phyloP scores from a whole-genome alignment of 2,329 filamentous ascomycete genomes.

The Bisporella sp. region DNA sequence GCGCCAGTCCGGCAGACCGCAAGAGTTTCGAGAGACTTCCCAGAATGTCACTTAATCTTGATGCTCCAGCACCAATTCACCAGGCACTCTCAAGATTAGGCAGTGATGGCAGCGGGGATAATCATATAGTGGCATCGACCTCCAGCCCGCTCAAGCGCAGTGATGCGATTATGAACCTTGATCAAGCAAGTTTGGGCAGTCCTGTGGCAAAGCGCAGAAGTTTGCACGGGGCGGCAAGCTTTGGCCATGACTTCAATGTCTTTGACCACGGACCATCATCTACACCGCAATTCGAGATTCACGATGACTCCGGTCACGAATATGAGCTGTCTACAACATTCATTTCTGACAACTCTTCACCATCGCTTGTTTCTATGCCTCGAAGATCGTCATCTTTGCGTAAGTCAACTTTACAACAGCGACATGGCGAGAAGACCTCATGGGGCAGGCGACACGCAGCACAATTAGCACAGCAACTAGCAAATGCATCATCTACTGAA shows the following conservation, averaged over 20 bases:
- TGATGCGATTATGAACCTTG: slow-evolving; percentile 83
- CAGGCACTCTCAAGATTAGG: slow-evolving; percentile 42
- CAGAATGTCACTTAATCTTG: slow-evolving; percentile 40
- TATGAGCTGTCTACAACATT: slow-evolving; percentile 43
- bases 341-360: slow-evolving; percentile 19
- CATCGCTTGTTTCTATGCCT: slow-evolving; percentile 42
- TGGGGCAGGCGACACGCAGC: slow-evolving; percentile 54
- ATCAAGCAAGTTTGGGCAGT: slow-evolving; percentile 70
- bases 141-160: slow-evolving; percentile 87
- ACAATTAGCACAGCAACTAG: slow-evolving; percentile 28
- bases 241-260: slow-evolving; percentile 60
- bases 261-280: slow-evolving; percentile 56
- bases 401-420: slow-evolving; percentile 82
- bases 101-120: slow-evolving; percentile 35
- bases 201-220: slow-evolving; percentile 89
- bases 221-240: slow-evolving; percentile 65
- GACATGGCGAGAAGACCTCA: slow-evolving; percentile 61
- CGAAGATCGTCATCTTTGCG: slow-evolving; percentile 71
- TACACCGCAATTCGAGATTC: slow-evolving; percentile 41
- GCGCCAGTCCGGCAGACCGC: slow-evolving; percentile 36
- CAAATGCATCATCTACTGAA: slow-evolving; percentile 31
- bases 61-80: slow-evolving; percentile 47
- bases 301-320: slow-evolving; percentile 43
- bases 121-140: slow-evolving; percentile 44
- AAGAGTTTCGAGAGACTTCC: slow-evolving; percentile 43